Percentiles rank a stretch among this genome's conserved stretches.
Evolutionary conservation across 78 protist genomes (phyloP).

Genomic region (Dictyostelium discoideum): DNA sequence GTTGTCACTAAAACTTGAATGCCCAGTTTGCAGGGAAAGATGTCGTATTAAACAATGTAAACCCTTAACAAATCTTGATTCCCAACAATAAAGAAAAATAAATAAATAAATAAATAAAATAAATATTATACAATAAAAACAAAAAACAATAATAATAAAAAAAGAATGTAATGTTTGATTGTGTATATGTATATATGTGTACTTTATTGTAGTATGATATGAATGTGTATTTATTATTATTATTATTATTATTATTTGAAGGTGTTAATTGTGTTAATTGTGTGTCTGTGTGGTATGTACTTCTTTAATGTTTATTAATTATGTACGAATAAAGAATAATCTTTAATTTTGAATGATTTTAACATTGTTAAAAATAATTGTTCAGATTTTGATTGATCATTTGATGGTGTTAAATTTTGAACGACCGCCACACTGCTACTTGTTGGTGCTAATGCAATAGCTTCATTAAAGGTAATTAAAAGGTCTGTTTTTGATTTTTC

Average conservation of each 20-base stretch:
- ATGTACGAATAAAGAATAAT: constrained; percentile 57
- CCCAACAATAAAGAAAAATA: too few relatives aligned
- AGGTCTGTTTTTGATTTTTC: constrained; percentile 51
- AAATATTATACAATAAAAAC: too few relatives aligned
- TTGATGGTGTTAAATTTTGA: neutral
- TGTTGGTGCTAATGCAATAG: neutral
- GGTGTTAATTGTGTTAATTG: neutral
- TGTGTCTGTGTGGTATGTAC: neutral
- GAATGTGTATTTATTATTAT: too few relatives aligned
- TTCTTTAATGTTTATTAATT: neutral
- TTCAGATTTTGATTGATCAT: neutral
- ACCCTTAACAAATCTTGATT: neutral
- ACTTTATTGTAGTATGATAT: too few relatives aligned
- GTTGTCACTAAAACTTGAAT: constrained; percentile 64
- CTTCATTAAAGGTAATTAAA: constrained; percentile 42
- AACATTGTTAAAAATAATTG: neutral
- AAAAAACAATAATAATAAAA: too few relatives aligned
- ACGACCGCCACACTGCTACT: constrained; percentile 49
- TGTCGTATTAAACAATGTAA: constrained; percentile 53
- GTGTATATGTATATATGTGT: too few relatives aligned
- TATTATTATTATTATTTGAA: neutral
- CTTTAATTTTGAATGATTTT: constrained; percentile 35
- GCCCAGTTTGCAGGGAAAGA: constrained; percentile 74
- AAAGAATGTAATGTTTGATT: too few relatives aligned
- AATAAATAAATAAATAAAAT: too few relatives aligned